Base-by-base conservation (phyloP, 495 filamentous ascomycete genomes). In the Melanomma pulvis-pyrius region DNA sequence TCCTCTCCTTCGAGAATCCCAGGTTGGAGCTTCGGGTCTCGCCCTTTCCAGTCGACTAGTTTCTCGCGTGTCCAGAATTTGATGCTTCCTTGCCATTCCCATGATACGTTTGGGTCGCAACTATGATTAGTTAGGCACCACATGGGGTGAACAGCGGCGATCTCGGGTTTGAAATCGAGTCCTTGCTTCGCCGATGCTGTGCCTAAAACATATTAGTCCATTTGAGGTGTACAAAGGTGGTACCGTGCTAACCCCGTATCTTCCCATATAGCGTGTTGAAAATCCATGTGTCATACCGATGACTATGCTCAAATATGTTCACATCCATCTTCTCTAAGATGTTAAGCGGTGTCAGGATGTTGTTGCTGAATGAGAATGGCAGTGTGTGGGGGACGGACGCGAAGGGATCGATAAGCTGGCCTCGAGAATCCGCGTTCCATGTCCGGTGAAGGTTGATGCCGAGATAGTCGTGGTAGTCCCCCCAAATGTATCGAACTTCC, bases 401-500 rank as follows among this genome's bases (percentile, higher is more conserved):
- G 74, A 71, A 63, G 71, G 57, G 41, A 77, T 76, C 15, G 77
- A 74, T 4, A 26, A 54, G 22, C n/a, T 57, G 25, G 17, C 32
- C 67, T 8, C 60, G 17, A 30, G 32, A n/a, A 30, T 63, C 58
- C 9, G 29, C 25, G 22, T 66, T 28, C 62, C 53, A 66, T 26
- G 54, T n/a, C 13, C 67, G 24, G 1, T 60, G 19, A 12, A 74
- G 44, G 19, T 68, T 39, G 24, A 71, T 29, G 30, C 44, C 41
- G 48, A 73, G 61, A 75, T 87, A 90, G 73, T 88, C 94, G 50
- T 73, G 61, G 75, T 87, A 90, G 73, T 88, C 94, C n/a, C 93
- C 96, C 88, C 96, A 98, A 63, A 97, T 93, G 77, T 92, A 97
- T 71, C 93, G 93, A 30, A 94, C 83, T 70, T 96, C 90, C 0